phyloP scores from a whole-genome alignment of 257 asterid genomes.

The Solanum etuberosum region DNA sequence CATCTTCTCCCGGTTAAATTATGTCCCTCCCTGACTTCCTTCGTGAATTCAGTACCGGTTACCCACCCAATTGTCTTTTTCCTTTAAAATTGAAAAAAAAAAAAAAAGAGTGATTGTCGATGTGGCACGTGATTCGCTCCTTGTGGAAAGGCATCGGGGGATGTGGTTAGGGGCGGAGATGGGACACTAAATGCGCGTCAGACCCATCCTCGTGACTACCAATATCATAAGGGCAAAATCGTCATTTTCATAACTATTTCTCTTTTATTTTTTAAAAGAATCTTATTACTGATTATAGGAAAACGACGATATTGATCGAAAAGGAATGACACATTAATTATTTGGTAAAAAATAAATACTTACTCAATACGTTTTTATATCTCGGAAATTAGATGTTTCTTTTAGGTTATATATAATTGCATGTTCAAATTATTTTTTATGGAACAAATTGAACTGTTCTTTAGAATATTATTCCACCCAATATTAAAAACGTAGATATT shows the following conservation, averaged over 20 bases:
- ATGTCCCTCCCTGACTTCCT: not conserved
- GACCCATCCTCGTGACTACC: slow-evolving; percentile 36
- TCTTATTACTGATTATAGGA: not conserved
- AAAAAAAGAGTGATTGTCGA: not conserved
- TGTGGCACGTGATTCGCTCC: slow-evolving; percentile 35
- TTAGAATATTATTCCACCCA: not conserved
- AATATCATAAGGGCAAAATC: slow-evolving; percentile 5
- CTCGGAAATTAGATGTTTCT: not conserved
- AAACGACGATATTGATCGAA: not conserved
- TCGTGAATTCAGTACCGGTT: slow-evolving; percentile 1
- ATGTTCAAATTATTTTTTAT: not conserved
- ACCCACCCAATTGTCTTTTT: not conserved
- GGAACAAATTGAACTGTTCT: not conserved
- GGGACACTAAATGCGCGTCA: slow-evolving; percentile 39
- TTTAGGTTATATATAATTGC: not conserved
- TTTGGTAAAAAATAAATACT: not conserved
- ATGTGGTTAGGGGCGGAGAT: slow-evolving; percentile 11
- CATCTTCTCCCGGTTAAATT: slow-evolving; percentile 26
- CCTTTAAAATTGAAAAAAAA: not conserved
- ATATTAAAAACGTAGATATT: too few species aligned
- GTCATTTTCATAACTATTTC: not conserved
- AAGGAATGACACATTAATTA: not conserved
- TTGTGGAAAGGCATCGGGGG: slow-evolving; percentile 5
- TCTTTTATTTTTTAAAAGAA: not conserved
- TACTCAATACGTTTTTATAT: not conserved